Evolutionary conservation across 495 filamentous ascomycete genomes (phyloP).

Genomic region (Penicillium roqueforti): DNA sequence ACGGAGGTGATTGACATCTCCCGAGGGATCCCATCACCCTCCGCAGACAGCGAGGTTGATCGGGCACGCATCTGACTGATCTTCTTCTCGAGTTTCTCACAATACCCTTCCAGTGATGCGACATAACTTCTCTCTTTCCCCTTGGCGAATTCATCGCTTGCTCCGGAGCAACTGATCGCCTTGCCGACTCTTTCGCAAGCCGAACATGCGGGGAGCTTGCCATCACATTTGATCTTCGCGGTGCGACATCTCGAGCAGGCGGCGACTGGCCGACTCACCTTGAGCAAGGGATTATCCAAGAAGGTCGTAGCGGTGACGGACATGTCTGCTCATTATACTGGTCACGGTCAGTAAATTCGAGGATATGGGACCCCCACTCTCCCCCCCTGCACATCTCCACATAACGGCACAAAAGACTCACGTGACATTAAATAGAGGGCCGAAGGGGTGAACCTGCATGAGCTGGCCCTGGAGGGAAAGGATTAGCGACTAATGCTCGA

Average conservation of each 20-base stretch:
- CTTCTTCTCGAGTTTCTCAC: conserved; percentile 77
- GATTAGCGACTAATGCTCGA: neutral
- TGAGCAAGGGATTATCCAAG: conserved; percentile 71
- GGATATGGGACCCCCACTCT: neutral
- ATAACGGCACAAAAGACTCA: neutral
- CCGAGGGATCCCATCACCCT: conserved; percentile 54
- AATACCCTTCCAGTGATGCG: conserved; percentile 79
- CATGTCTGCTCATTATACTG: conserved; percentile 18
- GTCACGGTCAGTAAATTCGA: neutral
- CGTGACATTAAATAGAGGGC: neutral
- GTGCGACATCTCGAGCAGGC: conserved; percentile 89
- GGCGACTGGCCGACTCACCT: conserved; percentile 86
- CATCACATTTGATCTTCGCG: conserved; percentile 95
- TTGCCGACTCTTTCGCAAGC: conserved; percentile 85
- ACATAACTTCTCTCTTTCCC: conserved; percentile 96
- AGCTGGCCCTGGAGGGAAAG: neutral
- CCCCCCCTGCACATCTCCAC: neutral
- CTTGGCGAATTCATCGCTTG: conserved; percentile 88
- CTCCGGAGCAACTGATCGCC: conserved; percentile 79
- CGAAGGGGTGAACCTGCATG: conserved; percentile 8
- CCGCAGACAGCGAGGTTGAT: conserved; percentile 55
- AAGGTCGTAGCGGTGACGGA: conserved; percentile 33
- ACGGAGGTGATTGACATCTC: conserved; percentile 48
- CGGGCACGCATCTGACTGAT: conserved; percentile 54
- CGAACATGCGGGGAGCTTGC: conserved; percentile 87